Base-by-base conservation (phyloP, 2,329 filamentous ascomycete genomes). In the Botrytis byssoidea region DNA sequence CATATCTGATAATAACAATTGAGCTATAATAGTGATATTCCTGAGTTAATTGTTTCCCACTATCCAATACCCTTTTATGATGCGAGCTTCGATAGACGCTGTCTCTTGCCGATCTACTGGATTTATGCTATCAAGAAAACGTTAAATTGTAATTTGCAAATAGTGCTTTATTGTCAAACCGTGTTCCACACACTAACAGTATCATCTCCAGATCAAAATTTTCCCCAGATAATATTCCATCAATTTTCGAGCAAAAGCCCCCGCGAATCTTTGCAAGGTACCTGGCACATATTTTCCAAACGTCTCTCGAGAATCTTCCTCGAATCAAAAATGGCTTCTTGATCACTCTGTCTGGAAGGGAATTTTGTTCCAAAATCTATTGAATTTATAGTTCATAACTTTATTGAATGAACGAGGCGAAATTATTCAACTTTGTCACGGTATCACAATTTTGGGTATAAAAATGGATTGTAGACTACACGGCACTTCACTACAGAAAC, bases 41-140 rank as follows among this genome's bases (percentile, higher is more conserved):
- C 25, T 1, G 48, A 51, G 22, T n/a, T 0, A n/a, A 2, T 51
- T n/a, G 5, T n/a, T n/a, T 7, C 1, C 42, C 16, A 44, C 16
- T 18, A 1, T 51, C 22, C 10, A 25, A 9, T 5, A 5, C 22
- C 1, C 10, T 25, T n/a, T 51, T 4, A n/a, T 51, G 22, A 22
- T 22, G 1, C 10, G 0, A 0, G 14, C 22, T 51, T 12, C 0
- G 0, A n/a, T 22, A 14, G 0, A 51, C 22, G 4, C 22, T 51
- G 1, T 51, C 0, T 14, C 22, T 51, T n/a, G 22, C 25, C 48
- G 25, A n/a, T 51, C n/a, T 51, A 0, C 25, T 4, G 12, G 7
- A 51, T 51, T 51, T 7, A 25, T 51, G 1, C 48, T 51, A 51
- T n/a, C 25, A 51, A 51, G 22, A n/a, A n/a, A 51, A n/a, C 4